phyloP scores from a whole-genome alignment of 352 stramenopile genomes.

The Globisporangium splendens region DNA sequence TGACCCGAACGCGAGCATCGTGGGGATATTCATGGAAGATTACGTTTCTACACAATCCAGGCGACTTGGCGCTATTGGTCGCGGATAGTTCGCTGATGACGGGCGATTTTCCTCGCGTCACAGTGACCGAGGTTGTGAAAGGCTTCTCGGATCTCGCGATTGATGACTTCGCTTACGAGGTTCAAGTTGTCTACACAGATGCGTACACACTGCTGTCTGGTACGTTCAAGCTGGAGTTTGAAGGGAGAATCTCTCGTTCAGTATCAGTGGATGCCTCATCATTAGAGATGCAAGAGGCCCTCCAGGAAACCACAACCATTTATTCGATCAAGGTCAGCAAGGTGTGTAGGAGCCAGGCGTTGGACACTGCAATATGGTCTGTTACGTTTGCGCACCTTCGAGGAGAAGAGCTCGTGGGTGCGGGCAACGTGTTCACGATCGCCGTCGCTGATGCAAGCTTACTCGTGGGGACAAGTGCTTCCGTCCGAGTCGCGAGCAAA shows the following conservation, averaged over 20 bases:
- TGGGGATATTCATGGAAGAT: constrained; percentile 92
- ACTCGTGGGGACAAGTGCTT: constrained; percentile 60
- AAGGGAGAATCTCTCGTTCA: constrained; percentile 72
- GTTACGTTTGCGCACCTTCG: constrained; percentile 93
- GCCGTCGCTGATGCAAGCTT: constrained; percentile 39
- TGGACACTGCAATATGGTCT: constrained; percentile 86
- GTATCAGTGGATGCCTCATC: constrained; percentile 78
- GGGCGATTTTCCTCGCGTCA: constrained; percentile 85
- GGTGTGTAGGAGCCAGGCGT: constrained; percentile 20
- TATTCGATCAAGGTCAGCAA: constrained; percentile 84
- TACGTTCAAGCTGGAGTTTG: constrained; percentile 88
- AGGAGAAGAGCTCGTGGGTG: constrained; percentile 90
- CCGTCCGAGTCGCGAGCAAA: constrained; percentile 72
- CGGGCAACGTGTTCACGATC: constrained; percentile 87
- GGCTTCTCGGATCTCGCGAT: constrained; percentile 88
- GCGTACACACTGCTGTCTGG: constrained; percentile 55
- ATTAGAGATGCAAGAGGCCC: constrained; percentile 79
- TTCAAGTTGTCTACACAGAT: constrained; percentile 88
- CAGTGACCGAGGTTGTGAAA: constrained; percentile 70
- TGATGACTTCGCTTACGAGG: constrained; percentile 92
- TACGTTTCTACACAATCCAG: constrained; percentile 85
- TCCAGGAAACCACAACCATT: constrained; percentile 74
- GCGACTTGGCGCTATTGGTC: constrained; percentile 85
- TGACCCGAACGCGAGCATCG: constrained; percentile 47
- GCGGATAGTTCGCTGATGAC: constrained; percentile 80